These are phyloP conservation scores for Tylopilus felleus DNA, from an alignment of 768 basidiomycete species.

Conservation along the genomic window DNA sequence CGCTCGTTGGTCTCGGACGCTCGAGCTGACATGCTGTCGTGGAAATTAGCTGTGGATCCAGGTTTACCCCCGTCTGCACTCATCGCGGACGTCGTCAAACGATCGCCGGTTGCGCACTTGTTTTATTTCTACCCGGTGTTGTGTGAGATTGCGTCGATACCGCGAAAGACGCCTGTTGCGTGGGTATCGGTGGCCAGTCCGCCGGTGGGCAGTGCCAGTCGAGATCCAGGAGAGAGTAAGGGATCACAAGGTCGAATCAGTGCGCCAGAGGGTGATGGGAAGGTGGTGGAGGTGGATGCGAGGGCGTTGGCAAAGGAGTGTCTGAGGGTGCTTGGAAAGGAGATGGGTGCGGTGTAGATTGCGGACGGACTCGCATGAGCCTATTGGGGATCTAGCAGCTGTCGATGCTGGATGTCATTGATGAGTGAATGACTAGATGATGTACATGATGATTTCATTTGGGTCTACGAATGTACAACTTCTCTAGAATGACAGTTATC, in stretches of 20 bases:
- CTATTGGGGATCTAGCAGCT: background rate
- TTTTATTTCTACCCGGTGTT: constrained; percentile 84
- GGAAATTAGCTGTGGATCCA: constrained; percentile 37
- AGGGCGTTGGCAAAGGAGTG: constrained; percentile 63
- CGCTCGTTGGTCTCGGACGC: background rate
- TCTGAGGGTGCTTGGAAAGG: constrained; percentile 65
- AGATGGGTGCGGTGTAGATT: constrained; percentile 53
- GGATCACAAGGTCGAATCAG: constrained; percentile 19
- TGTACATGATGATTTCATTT: background rate
- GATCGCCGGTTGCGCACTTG: constrained; percentile 77
- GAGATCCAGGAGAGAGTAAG: constrained; percentile 9
- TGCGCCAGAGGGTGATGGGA: constrained; percentile 14
- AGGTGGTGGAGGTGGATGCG: constrained; percentile 58
- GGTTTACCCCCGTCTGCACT: constrained; percentile 49
- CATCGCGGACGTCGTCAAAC: constrained; percentile 67
- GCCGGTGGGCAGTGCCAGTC: background rate
- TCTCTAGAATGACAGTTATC: too few relatives aligned
- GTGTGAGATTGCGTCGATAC: constrained; percentile 74
- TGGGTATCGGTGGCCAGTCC: constrained; percentile 45
- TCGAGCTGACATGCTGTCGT: background rate
- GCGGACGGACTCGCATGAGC: background rate
- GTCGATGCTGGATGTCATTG: background rate
- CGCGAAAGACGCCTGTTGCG: constrained; percentile 61
- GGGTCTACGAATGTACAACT: too few relatives aligned
- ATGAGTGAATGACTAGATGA: background rate